Evolutionary conservation across 2,329 filamentous ascomycete species (phyloP), one percentile per base, ranked within the genome.

Genomic region (Fonsecaea pedrosoi): DNA sequence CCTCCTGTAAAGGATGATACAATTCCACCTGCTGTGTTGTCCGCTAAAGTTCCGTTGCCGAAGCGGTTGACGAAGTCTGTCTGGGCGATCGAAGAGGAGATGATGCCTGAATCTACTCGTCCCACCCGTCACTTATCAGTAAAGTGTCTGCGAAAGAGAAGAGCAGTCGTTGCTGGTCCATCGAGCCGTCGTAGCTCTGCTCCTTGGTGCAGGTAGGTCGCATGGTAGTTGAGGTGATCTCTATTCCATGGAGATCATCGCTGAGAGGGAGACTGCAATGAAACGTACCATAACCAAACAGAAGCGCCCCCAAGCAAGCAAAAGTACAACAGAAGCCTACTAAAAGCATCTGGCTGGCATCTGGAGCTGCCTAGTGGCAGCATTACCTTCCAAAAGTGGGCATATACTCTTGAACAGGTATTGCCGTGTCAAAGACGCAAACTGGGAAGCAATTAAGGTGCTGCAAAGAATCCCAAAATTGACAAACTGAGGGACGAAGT

Each of bases 301-400:
- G 75, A 62, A 83, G 79, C 42, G 82, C 82, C 25, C 81, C 82
- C 50, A 83, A 75, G 5, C 79, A 79, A 15, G 80, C 80, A 68
- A 83, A 82, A 53, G 77, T 74, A 65, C 81, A 78, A 66, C 74
- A 79, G 37, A 77, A 69, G 15, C 74, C 74, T 54, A 77, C 77
- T 30, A 78, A 72, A 21, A 68, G 65, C 65, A 64, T 67, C n/a
- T 34, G 50, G 18, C 25, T 62, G 34, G 13, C 42, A 38, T 54
- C 25, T 32, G 42, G 15, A 15, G 38, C 40, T 35, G 40, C 59
- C 34, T 40, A n/a, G 53, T 35, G 21, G 38, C 53, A 56, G 37
- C 40, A 38, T 53, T 21, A 38, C 38, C 40, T 38, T 34, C 3
- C 7, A 54, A 8, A 18, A n/a, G 34, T 48, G 25, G 45, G 58